phyloP scores from a whole-genome alignment of 2,329 filamentous ascomycete genomes.

The Venturia pyrina region DNA sequence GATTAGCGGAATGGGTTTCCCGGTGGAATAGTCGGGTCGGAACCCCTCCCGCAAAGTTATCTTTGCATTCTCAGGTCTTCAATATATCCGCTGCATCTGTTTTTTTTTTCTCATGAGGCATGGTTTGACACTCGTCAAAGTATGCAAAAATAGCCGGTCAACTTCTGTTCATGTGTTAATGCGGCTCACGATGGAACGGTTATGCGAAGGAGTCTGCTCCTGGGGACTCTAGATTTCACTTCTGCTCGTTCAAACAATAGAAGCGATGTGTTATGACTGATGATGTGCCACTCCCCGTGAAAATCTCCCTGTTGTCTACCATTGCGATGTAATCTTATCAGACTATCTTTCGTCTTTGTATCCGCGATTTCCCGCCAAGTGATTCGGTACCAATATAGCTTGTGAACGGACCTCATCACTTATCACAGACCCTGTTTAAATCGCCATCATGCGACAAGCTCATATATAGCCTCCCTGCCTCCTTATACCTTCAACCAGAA shows the following conservation, averaged over 20 bases:
- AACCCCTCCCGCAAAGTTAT: constrained; percentile 1
- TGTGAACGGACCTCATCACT: background rate
- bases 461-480: background rate
- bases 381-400: background rate
- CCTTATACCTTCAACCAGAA: background rate
- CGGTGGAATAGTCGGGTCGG: background rate
- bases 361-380: background rate
- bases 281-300: background rate
- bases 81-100: constrained; percentile 8
- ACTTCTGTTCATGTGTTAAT: constrained; percentile 1
- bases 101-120: background rate
- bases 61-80: constrained; percentile 11
- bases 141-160: background rate
- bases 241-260: constrained; percentile 8
- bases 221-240: constrained; percentile 8
- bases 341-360: background rate
- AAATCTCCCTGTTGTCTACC: background rate
- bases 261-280: constrained; percentile 5
- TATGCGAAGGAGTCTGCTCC: constrained; percentile 7
- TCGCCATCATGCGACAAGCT: background rate
- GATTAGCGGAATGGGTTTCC: background rate
- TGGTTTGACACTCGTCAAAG: background rate
- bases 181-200: constrained; percentile 5
- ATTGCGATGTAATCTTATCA: no score
- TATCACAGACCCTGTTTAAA: background rate